A percentile compares a stretch with the other conserved stretches of the same genome.
Evolutionary conservation across 495 filamentous ascomycete species (phyloP).

Genomic region (Aspergillus cavernicola): DNA sequence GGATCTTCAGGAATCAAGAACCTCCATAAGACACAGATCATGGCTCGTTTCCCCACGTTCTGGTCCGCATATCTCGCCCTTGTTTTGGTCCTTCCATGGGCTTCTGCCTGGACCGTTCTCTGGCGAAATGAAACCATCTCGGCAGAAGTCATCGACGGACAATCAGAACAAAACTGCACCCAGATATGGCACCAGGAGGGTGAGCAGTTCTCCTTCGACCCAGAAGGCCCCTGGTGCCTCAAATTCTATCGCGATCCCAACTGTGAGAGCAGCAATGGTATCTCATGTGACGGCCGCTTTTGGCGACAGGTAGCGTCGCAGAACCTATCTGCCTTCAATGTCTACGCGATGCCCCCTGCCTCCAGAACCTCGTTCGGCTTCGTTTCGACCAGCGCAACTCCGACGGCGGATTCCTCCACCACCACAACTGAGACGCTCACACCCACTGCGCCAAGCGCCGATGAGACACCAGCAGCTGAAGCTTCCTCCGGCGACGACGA

Average conservation of each 20-base stretch:
- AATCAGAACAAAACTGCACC: constrained; percentile 5
- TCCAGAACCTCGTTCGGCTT: constrained; percentile 1
- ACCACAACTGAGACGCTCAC: constrained; percentile 2
- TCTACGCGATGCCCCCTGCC: constrained; percentile 12
- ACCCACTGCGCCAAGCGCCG: constrained; percentile 2
- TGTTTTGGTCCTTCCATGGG: neutral
- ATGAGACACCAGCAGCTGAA: neutral
- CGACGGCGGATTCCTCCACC: neutral
- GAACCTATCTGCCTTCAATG: constrained; percentile 14
- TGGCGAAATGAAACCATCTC: constrained; percentile 15
- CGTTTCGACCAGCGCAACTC: neutral
- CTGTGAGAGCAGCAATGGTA: constrained; percentile 8
- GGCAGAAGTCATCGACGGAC: neutral
- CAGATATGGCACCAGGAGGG: constrained; percentile 16
- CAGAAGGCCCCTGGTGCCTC: constrained; percentile 17
- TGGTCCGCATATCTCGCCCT: neutral
- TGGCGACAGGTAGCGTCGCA: constrained; percentile 6
- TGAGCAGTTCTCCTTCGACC: constrained; percentile 14
- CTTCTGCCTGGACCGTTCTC: constrained; percentile 12
- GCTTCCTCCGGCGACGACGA: neutral
- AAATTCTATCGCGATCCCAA: constrained; percentile 7
- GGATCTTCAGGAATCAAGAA: no score
- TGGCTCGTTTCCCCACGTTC: neutral
- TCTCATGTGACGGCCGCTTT: constrained; percentile 1
- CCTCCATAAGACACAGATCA: neutral